Evolutionary conservation across 1,139 yeast genomes (phyloP).

Genomic region (Blastobotrys arbuscula): DNA sequence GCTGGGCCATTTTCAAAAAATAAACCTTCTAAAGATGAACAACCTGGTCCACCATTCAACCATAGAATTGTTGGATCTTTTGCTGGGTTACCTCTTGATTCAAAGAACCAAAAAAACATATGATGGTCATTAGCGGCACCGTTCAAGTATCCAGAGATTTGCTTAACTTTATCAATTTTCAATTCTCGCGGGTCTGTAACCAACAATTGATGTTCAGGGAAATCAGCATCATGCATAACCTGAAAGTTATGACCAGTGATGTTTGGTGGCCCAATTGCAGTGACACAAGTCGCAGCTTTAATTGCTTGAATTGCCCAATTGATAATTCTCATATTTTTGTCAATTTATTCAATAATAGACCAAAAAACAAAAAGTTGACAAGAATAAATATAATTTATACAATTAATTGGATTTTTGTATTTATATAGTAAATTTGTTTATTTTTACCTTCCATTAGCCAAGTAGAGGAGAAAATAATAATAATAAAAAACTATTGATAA

Average conservation of each 20-base stretch:
- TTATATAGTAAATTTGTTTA: too few species aligned
- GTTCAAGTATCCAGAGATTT: conserved; percentile 62
- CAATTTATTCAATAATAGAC: neutral
- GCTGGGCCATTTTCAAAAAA: conserved; percentile 26
- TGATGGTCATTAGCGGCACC: conserved; percentile 71
- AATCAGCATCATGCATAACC: neutral
- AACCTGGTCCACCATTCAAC: conserved; percentile 78
- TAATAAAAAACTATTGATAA: too few species aligned
- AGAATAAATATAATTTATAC: too few species aligned
- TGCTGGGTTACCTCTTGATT: conserved; percentile 59
- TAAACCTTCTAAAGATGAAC: conserved; percentile 38
- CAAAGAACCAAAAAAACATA: conserved; percentile 75
- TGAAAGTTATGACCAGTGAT: neutral
- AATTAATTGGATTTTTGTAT: too few species aligned
- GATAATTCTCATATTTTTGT: neutral
- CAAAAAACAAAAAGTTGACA: too few species aligned
- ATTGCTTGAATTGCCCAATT: neutral
- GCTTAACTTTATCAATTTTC: conserved; percentile 40
- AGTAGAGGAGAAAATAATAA: too few species aligned
- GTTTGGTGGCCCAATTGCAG: neutral
- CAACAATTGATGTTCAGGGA: conserved; percentile 27
- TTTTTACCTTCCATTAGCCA: too few species aligned
- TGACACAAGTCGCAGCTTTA: neutral
- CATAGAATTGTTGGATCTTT: conserved; percentile 61
- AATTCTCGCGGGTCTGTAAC: conserved; percentile 27